Percentiles rank a stretch among this genome's conserved stretches.
Evolutionary conservation across 768 basidiomycete species (phyloP).

Genomic region (Hirschioporus abietinus): DNA sequence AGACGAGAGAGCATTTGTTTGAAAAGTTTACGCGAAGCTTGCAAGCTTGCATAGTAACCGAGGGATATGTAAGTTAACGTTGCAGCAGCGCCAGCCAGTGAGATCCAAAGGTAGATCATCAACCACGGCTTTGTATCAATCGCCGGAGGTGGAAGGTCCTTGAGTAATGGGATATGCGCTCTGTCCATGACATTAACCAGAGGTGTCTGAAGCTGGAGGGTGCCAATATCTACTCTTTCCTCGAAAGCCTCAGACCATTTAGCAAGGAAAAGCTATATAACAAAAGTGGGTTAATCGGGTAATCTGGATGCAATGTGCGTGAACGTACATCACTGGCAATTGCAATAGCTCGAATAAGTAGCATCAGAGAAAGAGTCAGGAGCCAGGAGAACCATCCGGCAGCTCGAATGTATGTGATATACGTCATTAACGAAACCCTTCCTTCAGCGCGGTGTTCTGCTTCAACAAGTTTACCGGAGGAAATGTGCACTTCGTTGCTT

Average conservation of each 20-base stretch:
- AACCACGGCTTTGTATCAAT: slow-evolving; percentile 62
- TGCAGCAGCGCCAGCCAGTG: slow-evolving; percentile 48
- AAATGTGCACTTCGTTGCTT: background rate
- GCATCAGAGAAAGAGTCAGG: slow-evolving; percentile 44
- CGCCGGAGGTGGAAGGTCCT: slow-evolving; percentile 51
- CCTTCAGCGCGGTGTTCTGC: slow-evolving; percentile 65
- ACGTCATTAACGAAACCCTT: slow-evolving; percentile 51
- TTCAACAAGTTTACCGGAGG: slow-evolving; percentile 52
- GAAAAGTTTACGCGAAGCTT: slow-evolving; percentile 61
- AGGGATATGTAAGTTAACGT: slow-evolving; percentile 51
- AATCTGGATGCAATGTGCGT: background rate
- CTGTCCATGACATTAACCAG: slow-evolving; percentile 9
- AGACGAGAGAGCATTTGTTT: slow-evolving; percentile 46
- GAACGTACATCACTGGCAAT: slow-evolving; percentile 51
- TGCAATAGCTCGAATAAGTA: slow-evolving; percentile 50
- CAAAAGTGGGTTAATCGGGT: slow-evolving; percentile 4
- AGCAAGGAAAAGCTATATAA: slow-evolving; percentile 54
- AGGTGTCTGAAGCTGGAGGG: slow-evolving; percentile 11
- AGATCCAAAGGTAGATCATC: slow-evolving; percentile 57
- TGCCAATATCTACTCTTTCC: slow-evolving; percentile 24
- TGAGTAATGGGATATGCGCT: slow-evolving; percentile 8
- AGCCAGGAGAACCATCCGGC: slow-evolving; percentile 54
- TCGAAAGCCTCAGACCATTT: slow-evolving; percentile 65
- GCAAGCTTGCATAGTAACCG: slow-evolving; percentile 65
- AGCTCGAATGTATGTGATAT: slow-evolving; percentile 57